Percentiles rank a stretch among this genome's conserved stretches.
phyloP scores from a whole-genome alignment of 1,284 basidiomycete species.

The Meripilus lineatus region DNA sequence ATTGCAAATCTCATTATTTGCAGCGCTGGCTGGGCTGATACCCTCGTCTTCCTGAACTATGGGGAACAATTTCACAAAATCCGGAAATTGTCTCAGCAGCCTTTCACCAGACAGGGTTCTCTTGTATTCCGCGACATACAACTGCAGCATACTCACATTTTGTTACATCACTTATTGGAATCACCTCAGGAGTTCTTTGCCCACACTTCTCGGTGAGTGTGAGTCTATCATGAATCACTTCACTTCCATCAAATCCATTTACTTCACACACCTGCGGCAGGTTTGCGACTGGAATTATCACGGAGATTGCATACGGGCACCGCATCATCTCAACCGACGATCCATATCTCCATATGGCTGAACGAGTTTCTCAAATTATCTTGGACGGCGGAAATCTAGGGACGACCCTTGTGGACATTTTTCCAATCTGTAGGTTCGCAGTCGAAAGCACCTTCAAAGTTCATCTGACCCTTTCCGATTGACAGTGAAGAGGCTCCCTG shows the following conservation, averaged over 20 bases:
- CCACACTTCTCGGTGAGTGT: slow-evolving; percentile 1
- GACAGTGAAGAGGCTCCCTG: slow-evolving; percentile 20
- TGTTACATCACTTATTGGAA: neutral
- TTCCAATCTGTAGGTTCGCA: slow-evolving; percentile 16
- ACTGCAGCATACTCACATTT: neutral
- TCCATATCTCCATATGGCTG: slow-evolving; percentile 17
- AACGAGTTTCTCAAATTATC: slow-evolving; percentile 15
- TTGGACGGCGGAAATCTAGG: slow-evolving; percentile 15
- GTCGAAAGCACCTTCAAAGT: neutral
- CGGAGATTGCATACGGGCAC: slow-evolving; percentile 24
- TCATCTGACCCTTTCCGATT: neutral
- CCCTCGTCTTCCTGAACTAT: neutral
- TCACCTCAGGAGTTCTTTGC: neutral
- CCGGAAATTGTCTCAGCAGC: neutral
- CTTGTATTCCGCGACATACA: slow-evolving; percentile 1
- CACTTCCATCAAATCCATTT: neutral
- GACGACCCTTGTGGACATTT: slow-evolving; percentile 17
- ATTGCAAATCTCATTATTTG: neutral
- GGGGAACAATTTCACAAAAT: neutral
- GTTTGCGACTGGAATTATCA: slow-evolving; percentile 22
- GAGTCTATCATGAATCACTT: neutral
- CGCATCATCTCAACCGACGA: slow-evolving; percentile 18
- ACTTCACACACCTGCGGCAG: neutral
- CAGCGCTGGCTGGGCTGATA: neutral
- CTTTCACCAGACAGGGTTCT: neutral